phyloP scores from a whole-genome alignment of 352 stramenopile genomes.

The Globisporangium sylvaticum region DNA sequence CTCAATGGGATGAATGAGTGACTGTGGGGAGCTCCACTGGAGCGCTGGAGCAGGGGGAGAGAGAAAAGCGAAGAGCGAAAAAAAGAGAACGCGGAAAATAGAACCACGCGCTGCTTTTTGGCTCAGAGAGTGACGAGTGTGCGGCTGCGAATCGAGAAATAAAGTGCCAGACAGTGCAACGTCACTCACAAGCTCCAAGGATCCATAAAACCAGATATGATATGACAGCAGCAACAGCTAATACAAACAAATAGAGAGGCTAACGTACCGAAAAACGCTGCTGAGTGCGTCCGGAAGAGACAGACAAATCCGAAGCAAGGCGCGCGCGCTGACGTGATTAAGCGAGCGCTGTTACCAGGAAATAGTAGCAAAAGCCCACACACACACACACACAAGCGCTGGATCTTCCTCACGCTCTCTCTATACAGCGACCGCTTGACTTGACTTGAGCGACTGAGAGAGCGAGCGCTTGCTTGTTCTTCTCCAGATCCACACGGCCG shows the following conservation, averaged over 20 bases:
- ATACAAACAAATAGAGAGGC: background rate
- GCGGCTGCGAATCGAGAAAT: slow-evolving; percentile 4
- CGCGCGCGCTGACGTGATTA: background rate
- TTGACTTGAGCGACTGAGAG: background rate
- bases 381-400: background rate
- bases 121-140: background rate
- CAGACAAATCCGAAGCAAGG: background rate
- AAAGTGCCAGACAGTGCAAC: slow-evolving; percentile 1
- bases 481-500: background rate
- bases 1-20: slow-evolving; percentile 1
- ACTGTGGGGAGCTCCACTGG: background rate
- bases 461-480: background rate
- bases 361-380: background rate
- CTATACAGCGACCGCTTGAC: background rate
- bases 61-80: background rate
- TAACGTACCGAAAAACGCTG: background rate
- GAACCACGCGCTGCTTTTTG: background rate
- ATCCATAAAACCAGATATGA: background rate
- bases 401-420: slow-evolving; percentile 5
- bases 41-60: background rate
- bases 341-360: background rate
- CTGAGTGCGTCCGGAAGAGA: background rate
- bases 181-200: background rate
- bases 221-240: background rate
- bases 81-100: slow-evolving; percentile 12